Evolutionary conservation across 164 flowering plant species (phyloP).

Genomic region (Aristolochia californica): DNA sequence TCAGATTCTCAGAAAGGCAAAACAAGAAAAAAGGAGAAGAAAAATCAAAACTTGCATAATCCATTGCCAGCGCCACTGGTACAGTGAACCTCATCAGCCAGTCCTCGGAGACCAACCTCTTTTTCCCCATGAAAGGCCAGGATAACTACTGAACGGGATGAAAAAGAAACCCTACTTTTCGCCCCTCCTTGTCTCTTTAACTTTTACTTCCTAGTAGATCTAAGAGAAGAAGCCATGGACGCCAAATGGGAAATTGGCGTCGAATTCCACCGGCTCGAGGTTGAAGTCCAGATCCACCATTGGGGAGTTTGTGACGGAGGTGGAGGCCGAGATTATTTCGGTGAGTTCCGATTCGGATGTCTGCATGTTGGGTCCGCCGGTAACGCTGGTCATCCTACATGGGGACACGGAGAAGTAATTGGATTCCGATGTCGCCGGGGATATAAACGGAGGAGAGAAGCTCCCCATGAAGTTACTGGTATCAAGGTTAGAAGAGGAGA

Average conservation of each 20-base stretch:
- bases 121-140: no score
- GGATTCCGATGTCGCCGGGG: conserved; percentile 59
- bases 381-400: conserved; percentile 22
- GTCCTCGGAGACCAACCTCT: no score
- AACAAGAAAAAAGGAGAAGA: no score
- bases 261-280: conserved; percentile 28
- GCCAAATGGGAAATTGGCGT: conserved; percentile 28
- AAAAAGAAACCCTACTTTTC: no score
- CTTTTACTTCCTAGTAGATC: no score
- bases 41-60: no score
- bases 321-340: conserved; percentile 51
- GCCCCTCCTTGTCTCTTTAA: no score
- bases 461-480: conserved; percentile 12
- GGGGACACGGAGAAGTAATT: conserved; percentile 35
- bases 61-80: no score
- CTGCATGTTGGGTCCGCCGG: conserved; percentile 9
- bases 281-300: conserved; percentile 38
- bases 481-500: conserved; percentile 17
- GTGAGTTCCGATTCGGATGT: conserved; percentile 26
- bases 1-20: no score
- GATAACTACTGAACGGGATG: no score
- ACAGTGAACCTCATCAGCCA: no score
- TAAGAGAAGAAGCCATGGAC: conserved; percentile 32
- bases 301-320: conserved; percentile 57
- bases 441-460: conserved; percentile 33